Conservation (phyloP, 1,139 yeast species). For the Diutina mesorugosa region DNA sequence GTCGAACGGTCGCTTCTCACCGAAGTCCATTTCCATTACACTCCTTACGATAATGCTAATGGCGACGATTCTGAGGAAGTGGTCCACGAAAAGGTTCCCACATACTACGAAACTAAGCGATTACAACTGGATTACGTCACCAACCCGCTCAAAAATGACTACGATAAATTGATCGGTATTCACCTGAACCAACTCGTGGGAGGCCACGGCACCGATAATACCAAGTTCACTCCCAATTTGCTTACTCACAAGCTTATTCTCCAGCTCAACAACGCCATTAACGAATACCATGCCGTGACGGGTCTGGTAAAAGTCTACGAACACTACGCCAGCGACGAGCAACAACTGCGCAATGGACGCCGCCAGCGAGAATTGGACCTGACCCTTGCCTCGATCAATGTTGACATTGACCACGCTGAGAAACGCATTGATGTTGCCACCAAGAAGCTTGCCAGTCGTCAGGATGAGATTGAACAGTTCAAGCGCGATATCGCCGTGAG, state of each 20-base stretch:
- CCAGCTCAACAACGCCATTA: conserved; percentile 20
- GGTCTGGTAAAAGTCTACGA: conserved; percentile 16
- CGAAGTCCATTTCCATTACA: conserved; percentile 57
- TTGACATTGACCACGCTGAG: conserved; percentile 26
- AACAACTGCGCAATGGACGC: conserved; percentile 17
- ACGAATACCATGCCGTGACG: conserved; percentile 14
- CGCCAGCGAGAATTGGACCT: conserved; percentile 18
- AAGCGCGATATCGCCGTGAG: conserved; percentile 11
- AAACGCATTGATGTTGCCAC: conserved; percentile 28
- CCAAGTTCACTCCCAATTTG: conserved; percentile 4
- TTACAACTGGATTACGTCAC: conserved; percentile 55
- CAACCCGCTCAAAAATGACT: conserved; percentile 51
- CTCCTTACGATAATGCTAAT: conserved; percentile 32
- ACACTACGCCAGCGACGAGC: conserved; percentile 13
- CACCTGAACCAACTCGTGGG: conserved; percentile 10
- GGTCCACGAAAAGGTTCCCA: not conserved
- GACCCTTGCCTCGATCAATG: conserved; percentile 15
- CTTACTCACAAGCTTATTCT: conserved; percentile 26
- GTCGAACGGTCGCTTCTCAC: conserved; percentile 71
- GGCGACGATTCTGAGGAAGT: not conserved
- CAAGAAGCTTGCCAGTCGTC: conserved; percentile 21
- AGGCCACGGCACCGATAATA: conserved; percentile 1
- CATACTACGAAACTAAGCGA: conserved; percentile 54
- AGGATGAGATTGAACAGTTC: conserved; percentile 18
- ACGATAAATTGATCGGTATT: conserved; percentile 47